A percentile compares a stretch with the other conserved stretches of the same genome.
These are phyloP conservation scores for Stachybotrys echinatus DNA, from an alignment of 2,329 filamentous ascomycete species.

Conservation along the genomic window DNA sequence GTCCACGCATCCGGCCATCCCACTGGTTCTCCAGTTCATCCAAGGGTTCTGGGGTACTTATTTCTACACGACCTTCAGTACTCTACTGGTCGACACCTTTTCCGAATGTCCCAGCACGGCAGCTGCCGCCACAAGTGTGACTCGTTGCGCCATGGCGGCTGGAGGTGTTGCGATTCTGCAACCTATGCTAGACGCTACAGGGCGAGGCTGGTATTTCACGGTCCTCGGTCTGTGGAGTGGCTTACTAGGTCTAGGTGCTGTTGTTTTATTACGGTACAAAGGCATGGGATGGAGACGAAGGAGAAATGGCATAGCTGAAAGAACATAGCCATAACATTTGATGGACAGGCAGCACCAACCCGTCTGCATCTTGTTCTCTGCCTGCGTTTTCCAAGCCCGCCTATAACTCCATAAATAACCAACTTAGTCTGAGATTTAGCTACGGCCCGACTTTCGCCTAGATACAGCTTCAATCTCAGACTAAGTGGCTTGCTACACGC, in stretches of 20 bases:
- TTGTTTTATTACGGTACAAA: background rate
- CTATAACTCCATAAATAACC: too few relatives aligned
- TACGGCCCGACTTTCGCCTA: too few relatives aligned
- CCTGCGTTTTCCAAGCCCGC: too few relatives aligned
- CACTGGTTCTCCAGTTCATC: background rate
- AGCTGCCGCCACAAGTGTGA: background rate
- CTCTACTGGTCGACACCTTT: background rate
- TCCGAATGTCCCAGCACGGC: background rate
- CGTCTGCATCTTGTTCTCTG: too few relatives aligned
- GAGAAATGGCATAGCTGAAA: too few relatives aligned
- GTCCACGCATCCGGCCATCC: background rate
- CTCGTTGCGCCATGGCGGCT: background rate
- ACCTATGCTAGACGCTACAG: background rate
- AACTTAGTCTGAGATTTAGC: too few relatives aligned
- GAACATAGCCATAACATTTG: too few relatives aligned
- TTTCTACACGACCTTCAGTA: background rate
- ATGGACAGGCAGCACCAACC: too few relatives aligned
- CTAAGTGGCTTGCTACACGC: too few relatives aligned
- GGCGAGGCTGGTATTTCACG: background rate
- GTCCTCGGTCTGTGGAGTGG: background rate
- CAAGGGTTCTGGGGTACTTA: background rate
- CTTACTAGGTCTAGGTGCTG: background rate
- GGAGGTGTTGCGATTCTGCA: background rate
- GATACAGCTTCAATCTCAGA: too few relatives aligned
- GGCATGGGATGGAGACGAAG: background rate